Conservation (phyloP, 179 eudicot species). For the Pouteria campechiana region DNA sequence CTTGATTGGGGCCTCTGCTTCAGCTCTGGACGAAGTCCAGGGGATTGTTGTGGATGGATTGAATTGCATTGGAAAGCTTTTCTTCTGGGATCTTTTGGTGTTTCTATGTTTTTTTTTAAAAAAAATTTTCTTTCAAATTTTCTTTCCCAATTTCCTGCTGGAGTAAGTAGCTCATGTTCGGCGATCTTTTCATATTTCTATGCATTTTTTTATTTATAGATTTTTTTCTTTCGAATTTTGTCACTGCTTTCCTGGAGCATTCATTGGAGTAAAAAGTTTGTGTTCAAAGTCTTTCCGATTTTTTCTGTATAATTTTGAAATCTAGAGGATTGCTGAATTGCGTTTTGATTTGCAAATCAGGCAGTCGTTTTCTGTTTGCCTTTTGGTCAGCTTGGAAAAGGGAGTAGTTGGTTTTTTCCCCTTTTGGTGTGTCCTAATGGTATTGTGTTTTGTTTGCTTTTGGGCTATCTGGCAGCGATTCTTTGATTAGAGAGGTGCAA, state of each 20-base stretch:
- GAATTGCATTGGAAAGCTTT: neutral
- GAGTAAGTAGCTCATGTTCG: too few relatives aligned
- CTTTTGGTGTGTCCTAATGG: neutral
- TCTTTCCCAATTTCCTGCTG: neutral
- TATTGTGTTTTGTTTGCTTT: neutral
- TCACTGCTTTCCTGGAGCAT: too few relatives aligned
- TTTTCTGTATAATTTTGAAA: neutral
- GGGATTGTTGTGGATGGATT: neutral
- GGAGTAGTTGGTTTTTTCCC: too few relatives aligned
- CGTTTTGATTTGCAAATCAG: neutral
- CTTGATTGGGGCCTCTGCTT: too few relatives aligned
- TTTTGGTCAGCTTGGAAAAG: neutral
- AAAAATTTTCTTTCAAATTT: neutral
- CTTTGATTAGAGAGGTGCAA: conserved; percentile 68
- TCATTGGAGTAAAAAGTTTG: too few relatives aligned
- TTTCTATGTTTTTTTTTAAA: neutral
- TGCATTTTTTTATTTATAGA: too few relatives aligned
- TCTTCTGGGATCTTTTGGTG: neutral
- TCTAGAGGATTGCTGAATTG: neutral
- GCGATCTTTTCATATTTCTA: too few relatives aligned
- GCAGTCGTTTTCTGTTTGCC: neutral
- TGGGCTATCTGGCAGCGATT: conserved; percentile 32
- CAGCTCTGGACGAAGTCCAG: neutral
- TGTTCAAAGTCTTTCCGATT: neutral
- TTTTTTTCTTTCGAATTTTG: too few relatives aligned